A percentile compares a stretch with the other conserved stretches of the same genome.
Conservation (phyloP, 345 rosid species). For the Theobroma cacao region DNA sequence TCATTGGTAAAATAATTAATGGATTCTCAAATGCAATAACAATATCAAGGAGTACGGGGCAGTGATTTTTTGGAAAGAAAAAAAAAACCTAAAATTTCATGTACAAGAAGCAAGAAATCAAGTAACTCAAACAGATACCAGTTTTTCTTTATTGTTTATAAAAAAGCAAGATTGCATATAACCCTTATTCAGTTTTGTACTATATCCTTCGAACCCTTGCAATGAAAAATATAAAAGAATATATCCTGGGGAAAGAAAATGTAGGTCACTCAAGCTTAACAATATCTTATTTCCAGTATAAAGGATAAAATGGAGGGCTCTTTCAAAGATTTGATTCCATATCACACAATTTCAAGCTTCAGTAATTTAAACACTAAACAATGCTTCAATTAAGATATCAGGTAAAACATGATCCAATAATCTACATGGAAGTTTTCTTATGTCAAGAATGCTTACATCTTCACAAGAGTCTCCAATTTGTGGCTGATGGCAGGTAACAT, state of each 20-base stretch:
- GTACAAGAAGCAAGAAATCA: neutral
- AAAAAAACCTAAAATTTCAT: neutral
- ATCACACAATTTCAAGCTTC: neutral
- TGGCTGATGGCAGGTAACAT: slow-evolving; percentile 66
- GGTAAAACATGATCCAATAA: neutral
- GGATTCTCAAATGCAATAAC: neutral
- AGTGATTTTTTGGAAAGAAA: no score
- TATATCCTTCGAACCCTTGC: neutral
- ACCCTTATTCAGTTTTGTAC: neutral
- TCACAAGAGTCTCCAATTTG: slow-evolving; percentile 62
- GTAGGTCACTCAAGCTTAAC: neutral
- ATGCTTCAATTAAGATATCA: neutral
- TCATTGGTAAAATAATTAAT: neutral
- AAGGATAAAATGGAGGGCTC: neutral
- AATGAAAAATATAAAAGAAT: neutral
- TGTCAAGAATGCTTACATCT: slow-evolving; percentile 50
- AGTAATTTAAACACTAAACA: neutral
- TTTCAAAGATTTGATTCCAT: neutral
- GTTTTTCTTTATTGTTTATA: neutral
- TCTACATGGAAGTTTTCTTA: neutral
- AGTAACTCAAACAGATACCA: neutral
- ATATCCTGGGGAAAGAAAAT: neutral
- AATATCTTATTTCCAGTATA: neutral
- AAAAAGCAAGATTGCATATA: neutral
- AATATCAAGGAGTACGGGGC: neutral